Evolutionary conservation across 805 yeast species (phyloP), one percentile per base, ranked within the genome.

Genomic region (Candida michaelii): DNA sequence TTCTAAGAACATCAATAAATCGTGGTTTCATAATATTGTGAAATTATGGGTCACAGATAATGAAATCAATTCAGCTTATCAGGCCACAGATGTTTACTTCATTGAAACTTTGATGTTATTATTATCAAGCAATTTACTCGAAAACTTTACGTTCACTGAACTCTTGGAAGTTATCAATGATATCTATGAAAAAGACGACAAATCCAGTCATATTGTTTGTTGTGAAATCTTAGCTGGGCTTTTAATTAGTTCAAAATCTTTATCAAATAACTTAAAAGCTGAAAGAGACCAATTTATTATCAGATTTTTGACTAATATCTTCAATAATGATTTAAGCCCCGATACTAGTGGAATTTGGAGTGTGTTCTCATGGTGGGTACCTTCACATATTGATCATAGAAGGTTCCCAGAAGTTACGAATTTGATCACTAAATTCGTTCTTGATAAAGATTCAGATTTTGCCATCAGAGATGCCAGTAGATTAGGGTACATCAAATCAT

Each of bases 311-410:
- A 52, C 55, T 0, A 49, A 56, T 0, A 72, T 82, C 4, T 68
- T 88, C 25, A 65, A 69, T 5, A 63, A 72, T 25, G 87, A 83
- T 35, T 60, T 91, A 42, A 77, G 87, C 1, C 95, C 89, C 3
- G 93, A 89, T 24, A 83, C 82, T 3, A 62, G 74, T 29, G 76
- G 73, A 14, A 79, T 85, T 30, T 93, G 97, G 97, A 71, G 73
- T 27, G 75, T 88, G 0, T 76, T 87, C 38, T 69, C 83, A 3
- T 83, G 88, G 83, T 84, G 89, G 85, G 55, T 80, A 1, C 85
- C 89, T 0, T 60, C 79, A 0, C 82, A 78, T 50, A 68, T 80
- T 29, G 95, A 87, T 58, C 50, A 73, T 37, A 76, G 96, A 56
- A 74, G 96, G 44, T 74, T 78, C 42, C 81, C 83, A 11, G 70